Evolutionary conservation across 2,329 filamentous ascomycete genomes (phyloP).

Genomic region (Fusarium transvaalense): DNA sequence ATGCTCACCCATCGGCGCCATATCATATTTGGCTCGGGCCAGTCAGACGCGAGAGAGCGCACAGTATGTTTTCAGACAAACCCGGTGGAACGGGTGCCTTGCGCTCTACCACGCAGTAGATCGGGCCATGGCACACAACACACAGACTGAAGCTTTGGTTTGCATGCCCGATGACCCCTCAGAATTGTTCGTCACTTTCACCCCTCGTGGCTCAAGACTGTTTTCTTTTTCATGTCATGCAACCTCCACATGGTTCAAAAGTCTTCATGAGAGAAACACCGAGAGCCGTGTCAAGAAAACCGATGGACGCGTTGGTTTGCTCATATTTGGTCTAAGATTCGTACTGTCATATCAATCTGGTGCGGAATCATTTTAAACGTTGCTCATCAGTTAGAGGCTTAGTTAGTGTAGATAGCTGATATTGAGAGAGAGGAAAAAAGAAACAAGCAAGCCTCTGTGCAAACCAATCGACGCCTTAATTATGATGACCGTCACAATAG

Average conservation of each 20-base stretch:
- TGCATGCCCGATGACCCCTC: slow-evolving; percentile 39
- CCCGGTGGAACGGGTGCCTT: slow-evolving; percentile 46
- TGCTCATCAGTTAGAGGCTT: slow-evolving; percentile 17
- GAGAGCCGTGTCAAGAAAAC: slow-evolving; percentile 7
- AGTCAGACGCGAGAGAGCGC: slow-evolving; percentile 38
- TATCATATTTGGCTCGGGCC: slow-evolving; percentile 38
- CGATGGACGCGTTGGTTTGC: slow-evolving; percentile 35
- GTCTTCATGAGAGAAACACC: slow-evolving; percentile 27
- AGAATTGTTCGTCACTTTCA: slow-evolving; percentile 22
- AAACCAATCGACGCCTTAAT: neutral
- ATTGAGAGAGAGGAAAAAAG: neutral
- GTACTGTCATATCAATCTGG: slow-evolving; percentile 8
- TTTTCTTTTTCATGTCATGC: slow-evolving; percentile 28
- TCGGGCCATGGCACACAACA: slow-evolving; percentile 41
- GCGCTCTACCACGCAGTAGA: slow-evolving; percentile 37
- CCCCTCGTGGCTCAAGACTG: slow-evolving; percentile 26
- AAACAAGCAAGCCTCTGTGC: neutral
- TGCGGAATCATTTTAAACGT: too few species aligned
- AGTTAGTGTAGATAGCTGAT: slow-evolving; percentile 12
- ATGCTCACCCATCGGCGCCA: slow-evolving; percentile 34
- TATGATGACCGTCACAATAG: neutral
- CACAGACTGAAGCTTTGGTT: slow-evolving; percentile 21
- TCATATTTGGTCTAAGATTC: slow-evolving; percentile 10
- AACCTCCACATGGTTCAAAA: slow-evolving; percentile 35
- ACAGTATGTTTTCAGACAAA: slow-evolving; percentile 39